phyloP scores from a whole-genome alignment of 2,329 filamentous ascomycete genomes.

The Fusarium protoensiforme region DNA sequence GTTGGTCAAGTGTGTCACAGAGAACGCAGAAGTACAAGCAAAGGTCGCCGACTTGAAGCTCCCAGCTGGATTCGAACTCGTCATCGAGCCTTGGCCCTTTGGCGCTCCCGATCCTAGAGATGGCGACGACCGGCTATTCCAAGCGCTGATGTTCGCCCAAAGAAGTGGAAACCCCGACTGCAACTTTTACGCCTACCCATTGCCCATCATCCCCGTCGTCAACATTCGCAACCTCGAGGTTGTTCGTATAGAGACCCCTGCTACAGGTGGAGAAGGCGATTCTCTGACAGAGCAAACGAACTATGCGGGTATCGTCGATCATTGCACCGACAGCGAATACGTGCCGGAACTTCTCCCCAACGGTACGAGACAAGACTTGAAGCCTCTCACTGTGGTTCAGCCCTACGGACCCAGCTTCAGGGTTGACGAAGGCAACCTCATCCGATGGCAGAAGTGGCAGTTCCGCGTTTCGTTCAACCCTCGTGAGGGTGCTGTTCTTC shows the following conservation, averaged over 20 bases:
- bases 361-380: conserved; percentile 62
- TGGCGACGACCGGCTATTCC: conserved; percentile 46
- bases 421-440: conserved; percentile 53
- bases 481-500: conserved; percentile 75
- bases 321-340: conserved; percentile 51
- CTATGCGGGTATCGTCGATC: conserved; percentile 39
- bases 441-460: conserved; percentile 74
- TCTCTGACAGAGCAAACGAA: conserved; percentile 31
- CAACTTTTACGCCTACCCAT: conserved; percentile 67
- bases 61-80: conserved; percentile 44
- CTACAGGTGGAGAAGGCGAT: conserved; percentile 48
- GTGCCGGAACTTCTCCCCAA: conserved; percentile 54
- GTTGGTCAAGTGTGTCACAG: conserved; percentile 44
- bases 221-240: conserved; percentile 45
- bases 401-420: conserved; percentile 52
- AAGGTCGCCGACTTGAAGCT: conserved; percentile 45
- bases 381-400: conserved; percentile 64
- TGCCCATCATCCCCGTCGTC: conserved; percentile 60
- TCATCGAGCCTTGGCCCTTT: conserved; percentile 50
- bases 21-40: conserved; percentile 46
- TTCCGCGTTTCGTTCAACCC: conserved; percentile 77
- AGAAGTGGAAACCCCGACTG: conserved; percentile 56
- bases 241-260: conserved; percentile 49
- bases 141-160: conserved; percentile 47
- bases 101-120: conserved; percentile 45